phyloP scores from a whole-genome alignment of 163 green algal genomes.

The Coccomyxa subellipsoidea region DNA sequence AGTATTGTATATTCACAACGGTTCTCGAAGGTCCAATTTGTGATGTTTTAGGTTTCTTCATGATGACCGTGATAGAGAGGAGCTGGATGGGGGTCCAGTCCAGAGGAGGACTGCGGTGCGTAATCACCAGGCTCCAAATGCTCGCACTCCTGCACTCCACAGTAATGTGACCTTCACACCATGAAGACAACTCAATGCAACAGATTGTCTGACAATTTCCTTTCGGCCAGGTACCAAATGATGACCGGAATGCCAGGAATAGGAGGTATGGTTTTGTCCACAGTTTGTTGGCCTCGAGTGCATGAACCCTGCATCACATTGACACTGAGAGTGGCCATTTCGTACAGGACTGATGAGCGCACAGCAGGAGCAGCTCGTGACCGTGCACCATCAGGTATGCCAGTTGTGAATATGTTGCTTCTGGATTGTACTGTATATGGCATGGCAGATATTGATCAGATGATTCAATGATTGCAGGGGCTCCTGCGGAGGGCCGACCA shows the following conservation, averaged over 20 bases:
- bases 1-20: too few species aligned
- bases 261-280: neutral
- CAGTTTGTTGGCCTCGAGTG: too few species aligned
- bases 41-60: slow-evolving; percentile 7
- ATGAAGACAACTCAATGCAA: neutral
- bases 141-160: neutral
- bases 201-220: neutral
- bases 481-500: neutral
- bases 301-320: neutral
- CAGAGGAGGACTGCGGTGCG: neutral
- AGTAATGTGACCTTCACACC: neutral
- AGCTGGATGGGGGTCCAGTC: neutral
- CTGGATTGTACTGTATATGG: neutral
- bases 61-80: slow-evolving; percentile 3
- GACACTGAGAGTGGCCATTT: neutral
- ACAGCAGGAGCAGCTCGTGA: neutral
- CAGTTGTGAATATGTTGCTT: neutral
- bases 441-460: neutral
- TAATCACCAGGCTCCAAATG: neutral
- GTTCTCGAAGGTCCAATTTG: too few species aligned
- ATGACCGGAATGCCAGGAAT: neutral
- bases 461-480: neutral
- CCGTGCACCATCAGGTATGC: neutral
- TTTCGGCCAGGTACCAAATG: neutral
- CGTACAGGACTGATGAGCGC: neutral